Conservation (phyloP, 1,139 yeast genomes). For the Debaryomyces coudertii region DNA sequence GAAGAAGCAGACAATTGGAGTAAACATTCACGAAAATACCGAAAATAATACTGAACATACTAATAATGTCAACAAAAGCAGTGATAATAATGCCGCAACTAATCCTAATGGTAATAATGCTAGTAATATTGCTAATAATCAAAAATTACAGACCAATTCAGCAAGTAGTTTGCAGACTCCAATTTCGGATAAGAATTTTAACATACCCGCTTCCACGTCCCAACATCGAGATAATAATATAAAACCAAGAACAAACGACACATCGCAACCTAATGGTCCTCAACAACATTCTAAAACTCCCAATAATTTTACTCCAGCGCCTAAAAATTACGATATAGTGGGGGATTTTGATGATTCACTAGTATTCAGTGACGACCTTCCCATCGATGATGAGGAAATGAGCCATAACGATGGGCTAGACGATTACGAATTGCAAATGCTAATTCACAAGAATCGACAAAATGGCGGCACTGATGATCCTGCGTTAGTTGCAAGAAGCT, state of each 20-base stretch:
- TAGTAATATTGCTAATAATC: background rate
- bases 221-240: slow-evolving; percentile 8
- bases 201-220: slow-evolving; percentile 9
- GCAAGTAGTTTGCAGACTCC: slow-evolving; percentile 3
- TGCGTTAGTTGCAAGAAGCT: slow-evolving; percentile 11
- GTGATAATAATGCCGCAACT: slow-evolving; percentile 1
- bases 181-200: background rate
- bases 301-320: slow-evolving; percentile 10
- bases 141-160: background rate
- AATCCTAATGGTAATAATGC: background rate
- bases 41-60: slow-evolving; percentile 6
- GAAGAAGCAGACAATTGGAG: slow-evolving; percentile 14
- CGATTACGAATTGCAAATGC: slow-evolving; percentile 33
- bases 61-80: background rate
- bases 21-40: slow-evolving; percentile 11
- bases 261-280: background rate
- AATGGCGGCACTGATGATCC: slow-evolving; percentile 15
- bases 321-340: slow-evolving; percentile 23
- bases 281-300: background rate
- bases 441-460: slow-evolving; percentile 16
- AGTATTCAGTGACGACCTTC: slow-evolving; percentile 64
- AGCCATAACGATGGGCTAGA: slow-evolving; percentile 26
- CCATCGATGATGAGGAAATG: slow-evolving; percentile 35
- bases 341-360: slow-evolving; percentile 65
- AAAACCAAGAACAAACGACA: background rate